A percentile compares a stretch with the other conserved stretches of the same genome.
phyloP scores from a whole-genome alignment of 2,329 filamentous ascomycete species.

The Colletotrichum musicola region DNA sequence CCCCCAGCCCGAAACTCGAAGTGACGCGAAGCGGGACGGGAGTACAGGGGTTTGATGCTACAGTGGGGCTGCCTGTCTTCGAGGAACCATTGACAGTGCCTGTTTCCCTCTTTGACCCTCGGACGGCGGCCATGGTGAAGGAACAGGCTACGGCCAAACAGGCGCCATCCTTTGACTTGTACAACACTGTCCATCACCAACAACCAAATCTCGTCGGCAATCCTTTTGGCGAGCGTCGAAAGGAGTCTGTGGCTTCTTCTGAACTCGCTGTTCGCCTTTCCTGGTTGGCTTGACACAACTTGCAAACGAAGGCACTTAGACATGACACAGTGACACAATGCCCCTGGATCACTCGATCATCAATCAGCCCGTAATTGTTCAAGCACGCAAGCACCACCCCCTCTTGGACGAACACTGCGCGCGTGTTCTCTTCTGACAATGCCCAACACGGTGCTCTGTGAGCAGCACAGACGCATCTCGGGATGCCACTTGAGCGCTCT shows the following conservation, averaged over 20 bases:
- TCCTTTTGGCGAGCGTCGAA: background rate
- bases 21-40: constrained; percentile 38
- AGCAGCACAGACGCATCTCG: constrained; percentile 23
- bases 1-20: constrained; percentile 37
- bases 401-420: constrained; percentile 4
- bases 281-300: background rate
- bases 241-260: background rate
- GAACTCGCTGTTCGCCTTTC: background rate
- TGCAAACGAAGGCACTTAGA: background rate
- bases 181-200: background rate
- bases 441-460: background rate
- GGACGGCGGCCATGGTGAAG: background rate
- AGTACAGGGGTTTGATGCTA: constrained; percentile 30
- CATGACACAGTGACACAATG: constrained; percentile 13
- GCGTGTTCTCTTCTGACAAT: constrained; percentile 5
- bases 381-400: background rate
- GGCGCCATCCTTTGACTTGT: constrained; percentile 9
- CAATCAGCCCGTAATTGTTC: background rate
- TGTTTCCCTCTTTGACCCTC: constrained; percentile 21
- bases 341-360: background rate
- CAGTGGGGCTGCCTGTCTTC: constrained; percentile 23
- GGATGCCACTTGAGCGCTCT: constrained; percentile 3
- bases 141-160: constrained; percentile 13
- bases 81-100: constrained; percentile 24
- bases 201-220: background rate